Base-by-base conservation (phyloP, 805 yeast genomes). In the Starmera amethionina region DNA sequence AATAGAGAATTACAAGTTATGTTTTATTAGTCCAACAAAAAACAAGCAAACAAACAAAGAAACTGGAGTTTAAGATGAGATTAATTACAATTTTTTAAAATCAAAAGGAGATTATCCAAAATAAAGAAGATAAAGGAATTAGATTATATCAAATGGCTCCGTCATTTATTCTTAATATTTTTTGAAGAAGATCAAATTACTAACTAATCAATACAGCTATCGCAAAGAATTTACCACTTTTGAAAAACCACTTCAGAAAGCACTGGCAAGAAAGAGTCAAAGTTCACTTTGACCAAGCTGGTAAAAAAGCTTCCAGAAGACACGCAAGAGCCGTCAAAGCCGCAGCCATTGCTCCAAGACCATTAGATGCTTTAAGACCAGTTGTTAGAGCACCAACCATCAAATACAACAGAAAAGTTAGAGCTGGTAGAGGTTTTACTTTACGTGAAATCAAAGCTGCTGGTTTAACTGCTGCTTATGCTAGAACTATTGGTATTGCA, bases 251-350 rank as follows among this genome's bases (percentile, higher is more conserved):
- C 80, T 90, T 90, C 95, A 84, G 97, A 81, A 90, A 90, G 86
- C 90, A 90, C 95, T 93, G 98, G 98, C 97, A 93, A 78, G 95
- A 87, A 75, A 86, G 97, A 68, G 99, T 93, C 80, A 86, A 79
- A 72, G 96, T 87, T 64, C 98, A 94, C 88, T 84, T 93, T 69
- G 97, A 93, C 90, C 98, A 93, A 80, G 96, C 98, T 67, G 98
- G 98, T 72, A 88, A 90, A 82, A 93, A 93, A 82, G 88, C 75
- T 65, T 81, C 95, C 55, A 88, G 98, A 82, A 84, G 98, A 77
- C 76, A 74, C 57, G 83, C 96, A 57, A 87, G 98, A 76, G 82
- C 85, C 67, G 63, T 82, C 62, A 89, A 84, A 78, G 95, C 96
- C 61, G 96, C 96, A 62, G 75, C 75, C 68, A 72, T 82, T 60